Percentiles rank a stretch among this genome's conserved stretches.
Evolutionary conservation across 108 stramenopile species (phyloP).

Genomic region (Parmales sp.): DNA sequence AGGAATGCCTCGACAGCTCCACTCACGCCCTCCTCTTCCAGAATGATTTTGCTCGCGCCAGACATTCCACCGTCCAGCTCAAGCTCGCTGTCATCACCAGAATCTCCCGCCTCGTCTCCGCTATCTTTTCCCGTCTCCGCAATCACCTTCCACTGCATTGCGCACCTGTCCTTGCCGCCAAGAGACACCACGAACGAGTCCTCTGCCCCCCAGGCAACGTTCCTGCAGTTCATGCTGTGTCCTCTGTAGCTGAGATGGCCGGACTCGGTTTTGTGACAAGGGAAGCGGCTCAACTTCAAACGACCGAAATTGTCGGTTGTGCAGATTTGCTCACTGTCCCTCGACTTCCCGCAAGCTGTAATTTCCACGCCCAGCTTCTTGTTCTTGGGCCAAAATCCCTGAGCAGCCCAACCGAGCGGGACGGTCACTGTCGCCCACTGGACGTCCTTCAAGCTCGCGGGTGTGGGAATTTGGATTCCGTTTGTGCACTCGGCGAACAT

Average conservation of each 20-base stretch:
- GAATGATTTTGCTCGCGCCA: neutral
- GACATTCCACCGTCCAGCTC: conserved; percentile 8
- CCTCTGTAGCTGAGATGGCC: conserved; percentile 19
- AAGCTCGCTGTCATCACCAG: conserved; percentile 9
- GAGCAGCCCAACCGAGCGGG: conserved; percentile 34
- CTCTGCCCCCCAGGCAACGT: conserved; percentile 7
- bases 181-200: conserved; percentile 11
- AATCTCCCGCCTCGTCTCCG: conserved; percentile 6
- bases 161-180: conserved; percentile 24
- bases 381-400: conserved; percentile 22
- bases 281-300: conserved; percentile 19
- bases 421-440: conserved; percentile 19
- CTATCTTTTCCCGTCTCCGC: neutral
- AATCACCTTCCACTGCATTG: conserved; percentile 19
- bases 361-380: neutral
- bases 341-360: neutral
- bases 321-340: conserved; percentile 16
- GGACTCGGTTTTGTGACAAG: conserved; percentile 11
- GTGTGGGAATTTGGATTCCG: neutral
- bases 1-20: conserved; percentile 10
- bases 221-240: conserved; percentile 13
- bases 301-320: conserved; percentile 35
- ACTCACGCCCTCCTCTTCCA: no score
- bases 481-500: conserved; percentile 13
- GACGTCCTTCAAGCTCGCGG: conserved; percentile 2